These are phyloP conservation scores for Taiwanofungus camphoratus DNA, from an alignment of 1,284 basidiomycete species.

Conservation along the genomic window DNA sequence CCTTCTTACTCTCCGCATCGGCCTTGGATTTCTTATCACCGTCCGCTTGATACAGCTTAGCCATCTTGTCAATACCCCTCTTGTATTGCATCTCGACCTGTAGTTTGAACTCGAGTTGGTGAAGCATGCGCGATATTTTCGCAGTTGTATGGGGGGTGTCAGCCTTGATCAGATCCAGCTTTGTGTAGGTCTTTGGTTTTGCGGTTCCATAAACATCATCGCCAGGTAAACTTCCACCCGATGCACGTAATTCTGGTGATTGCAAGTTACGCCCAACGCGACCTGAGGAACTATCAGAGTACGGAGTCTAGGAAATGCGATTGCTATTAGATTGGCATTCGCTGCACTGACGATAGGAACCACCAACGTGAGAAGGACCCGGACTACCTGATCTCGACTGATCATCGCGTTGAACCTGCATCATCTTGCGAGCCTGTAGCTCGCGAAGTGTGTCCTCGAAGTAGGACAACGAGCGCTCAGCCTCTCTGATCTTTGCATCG, in stretches of 20 bases:
- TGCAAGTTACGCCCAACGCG: slow-evolving; percentile 32
- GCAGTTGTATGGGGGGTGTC: slow-evolving; percentile 95
- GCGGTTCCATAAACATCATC: slow-evolving; percentile 35
- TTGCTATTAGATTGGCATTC: slow-evolving; percentile 38
- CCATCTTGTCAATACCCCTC: slow-evolving; percentile 99
- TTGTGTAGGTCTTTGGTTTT: slow-evolving; percentile 63
- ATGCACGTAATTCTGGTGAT: slow-evolving; percentile 36
- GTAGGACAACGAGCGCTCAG: slow-evolving; percentile 81
- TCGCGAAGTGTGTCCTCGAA: slow-evolving; percentile 85
- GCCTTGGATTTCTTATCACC: slow-evolving; percentile 91
- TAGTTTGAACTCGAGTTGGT: slow-evolving; percentile 98
- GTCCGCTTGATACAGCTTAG: slow-evolving; percentile 88
- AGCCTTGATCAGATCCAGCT: slow-evolving; percentile 93
- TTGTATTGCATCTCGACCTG: slow-evolving; percentile 99
- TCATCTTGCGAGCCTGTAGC: slow-evolving; percentile 72
- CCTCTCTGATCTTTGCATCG: slow-evolving; percentile 86
- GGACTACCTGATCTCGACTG: slow-evolving; percentile 41
- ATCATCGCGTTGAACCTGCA: slow-evolving; percentile 52
- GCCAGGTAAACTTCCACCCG: slow-evolving; percentile 28
- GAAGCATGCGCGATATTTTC: slow-evolving; percentile 97
- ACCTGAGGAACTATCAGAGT: slow-evolving; percentile 39
- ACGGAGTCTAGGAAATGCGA: slow-evolving; percentile 19
- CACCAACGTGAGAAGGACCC: slow-evolving; percentile 29
- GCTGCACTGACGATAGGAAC: slow-evolving; percentile 22
- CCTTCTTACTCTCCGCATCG: slow-evolving; percentile 90